Base-by-base conservation (phyloP, 2,329 filamentous ascomycete genomes). In the Huntiella decipiens region DNA sequence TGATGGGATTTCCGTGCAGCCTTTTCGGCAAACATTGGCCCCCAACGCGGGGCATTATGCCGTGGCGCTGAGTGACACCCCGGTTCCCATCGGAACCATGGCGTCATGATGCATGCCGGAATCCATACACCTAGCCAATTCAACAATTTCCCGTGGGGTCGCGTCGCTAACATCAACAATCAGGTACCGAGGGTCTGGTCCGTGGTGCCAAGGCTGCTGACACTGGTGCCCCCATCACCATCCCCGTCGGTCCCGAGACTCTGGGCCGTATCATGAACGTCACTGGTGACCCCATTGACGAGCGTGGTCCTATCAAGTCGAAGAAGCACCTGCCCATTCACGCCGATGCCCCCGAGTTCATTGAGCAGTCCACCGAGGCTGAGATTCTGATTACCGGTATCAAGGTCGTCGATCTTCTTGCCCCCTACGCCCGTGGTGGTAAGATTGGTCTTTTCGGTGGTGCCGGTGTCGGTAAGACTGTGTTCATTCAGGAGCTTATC, bases 361-460 rank as follows among this genome's bases (percentile, higher is more conserved):
- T 74, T 57, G 91, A 98, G 62, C 91, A 98, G 75, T 92, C 91
- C 55, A 98, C 91, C 58, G 74, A 77, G 59, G 91, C 91, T 58
- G 91, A 98, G 73, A 79, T 98, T 67, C 79, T 98, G 58, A 83
- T 92, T 60, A 98, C 91, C 57, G 91, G 91, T 80, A 98, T 98
- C 79, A 98, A 98, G 82, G 91, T 98, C 67, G 91, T 98, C 71
- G 91, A 98, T 67, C 77, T 98, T 56, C 79, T 98, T 62, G 91
- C 91, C 60, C 91, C 91, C 61, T 98, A 98, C 70, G 91, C 91
- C 66, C 91, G 91, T 92, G 91, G 91, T 85, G 91, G 91, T 79
- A 98, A 98, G 82, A 98, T 98, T 77, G 91, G 91, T 84, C 86
- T 98, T 58, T 98, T 98, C 73, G 91, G 91, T 72, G 91, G 91